A percentile compares a stretch with the other conserved stretches of the same genome.
These are phyloP conservation scores for Ogataea wickerhamii DNA, from an alignment of 805 yeast species.

Conservation along the genomic window DNA sequence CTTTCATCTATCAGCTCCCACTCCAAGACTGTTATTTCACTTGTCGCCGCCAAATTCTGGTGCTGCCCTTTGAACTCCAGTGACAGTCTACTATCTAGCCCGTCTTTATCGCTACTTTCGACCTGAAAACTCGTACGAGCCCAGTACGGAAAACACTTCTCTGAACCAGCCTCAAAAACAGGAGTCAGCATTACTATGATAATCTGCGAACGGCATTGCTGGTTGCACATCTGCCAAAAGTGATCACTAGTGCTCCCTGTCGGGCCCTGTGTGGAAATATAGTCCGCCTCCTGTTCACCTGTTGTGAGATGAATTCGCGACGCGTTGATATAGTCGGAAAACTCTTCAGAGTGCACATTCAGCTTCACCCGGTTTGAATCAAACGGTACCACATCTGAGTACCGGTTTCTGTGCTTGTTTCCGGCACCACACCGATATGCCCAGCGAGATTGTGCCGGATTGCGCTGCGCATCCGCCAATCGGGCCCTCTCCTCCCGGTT, in stretches of 20 bases:
- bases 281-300: constrained; percentile 26
- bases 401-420: constrained; percentile 46
- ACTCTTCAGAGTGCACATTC: constrained; percentile 21
- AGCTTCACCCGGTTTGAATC: constrained; percentile 54
- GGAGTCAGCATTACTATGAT: constrained; percentile 76
- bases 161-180: constrained; percentile 38
- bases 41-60: constrained; percentile 1
- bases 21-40: constrained; percentile 10
- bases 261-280: constrained; percentile 73
- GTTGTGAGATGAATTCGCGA: constrained; percentile 25
- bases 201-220: constrained; percentile 29
- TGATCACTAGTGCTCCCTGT: constrained; percentile 36
- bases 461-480: constrained; percentile 15
- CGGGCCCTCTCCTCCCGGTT: constrained; percentile 16
- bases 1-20: constrained; percentile 16
- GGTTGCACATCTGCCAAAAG: constrained; percentile 43
- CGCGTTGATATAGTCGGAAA: constrained; percentile 38
- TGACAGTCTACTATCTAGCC: constrained; percentile 4
- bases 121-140: constrained; percentile 13
- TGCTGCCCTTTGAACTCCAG: constrained; percentile 10
- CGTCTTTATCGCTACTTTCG: constrained; percentile 2
- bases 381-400: constrained; percentile 62
- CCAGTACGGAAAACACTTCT: constrained; percentile 44
- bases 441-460: constrained; percentile 19
- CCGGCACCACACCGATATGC: constrained; percentile 10